Base-by-base conservation (phyloP, 176 grass and related monocot species). In the Guadua angustifolia region DNA sequence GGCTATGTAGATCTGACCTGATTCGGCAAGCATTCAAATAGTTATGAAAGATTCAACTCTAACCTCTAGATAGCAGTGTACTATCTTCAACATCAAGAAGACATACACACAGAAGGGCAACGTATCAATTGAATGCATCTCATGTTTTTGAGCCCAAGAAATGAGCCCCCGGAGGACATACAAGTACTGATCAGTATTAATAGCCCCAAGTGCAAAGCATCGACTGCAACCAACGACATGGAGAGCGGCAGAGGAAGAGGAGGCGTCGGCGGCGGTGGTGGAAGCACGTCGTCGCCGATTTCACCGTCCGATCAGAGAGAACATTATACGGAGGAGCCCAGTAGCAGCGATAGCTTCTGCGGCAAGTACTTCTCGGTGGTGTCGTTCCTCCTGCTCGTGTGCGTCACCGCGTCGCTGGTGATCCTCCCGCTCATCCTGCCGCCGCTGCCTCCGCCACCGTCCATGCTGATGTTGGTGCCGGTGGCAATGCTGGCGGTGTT, bases 351-450 rank as follows among this genome's bases (percentile, higher is more conserved):
- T 1, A 14, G 19, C 62, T 32, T 61, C 43, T 80, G 76, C 39
- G 25, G 74, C 39, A 91, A 78, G 25, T 94, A 89, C 86, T 84
- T 92, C 44, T 80, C 87, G n/a, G 52, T 85, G 17, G 67, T 83
- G 56, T 63, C 90, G 18, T 63, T 86, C 2, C 84, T 88, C 14
- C 69, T 94, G 62, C 90, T 97, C 16, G 16, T 87, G 36, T 77
- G 84, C 81, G 79, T 97, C 77, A 94, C 95, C 14, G 79, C 91
- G 32, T 94, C 78, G 25, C 82, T 97, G 79, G 74, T 94, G 68
- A 69, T 94, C 78, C 95, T 97, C 17, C 95, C 95, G 77, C 92
- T 97, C 55, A 66, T 92, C 3, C 84, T 97, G n/a, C 95, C 95
- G 5, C 95, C 95, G 12, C 91, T 97, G 65, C 88, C 88, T 5